These are phyloP conservation scores for Bremia lactucae DNA, from an alignment of 352 stramenopile species.

Conservation along the genomic window DNA sequence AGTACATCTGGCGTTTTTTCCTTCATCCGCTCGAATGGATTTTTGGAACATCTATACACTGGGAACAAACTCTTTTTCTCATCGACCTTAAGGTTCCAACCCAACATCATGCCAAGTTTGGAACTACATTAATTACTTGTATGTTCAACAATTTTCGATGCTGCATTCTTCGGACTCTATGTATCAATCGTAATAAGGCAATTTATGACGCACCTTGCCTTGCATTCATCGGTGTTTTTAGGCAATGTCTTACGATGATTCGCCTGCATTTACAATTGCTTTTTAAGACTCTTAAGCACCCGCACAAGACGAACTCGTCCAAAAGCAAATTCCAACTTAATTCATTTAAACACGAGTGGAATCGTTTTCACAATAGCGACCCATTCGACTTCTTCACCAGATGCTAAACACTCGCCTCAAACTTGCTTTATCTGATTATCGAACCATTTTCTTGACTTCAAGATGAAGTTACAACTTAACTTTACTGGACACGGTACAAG, in stretches of 20 bases:
- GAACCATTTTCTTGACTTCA: no score
- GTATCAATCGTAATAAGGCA: slow-evolving; percentile 5
- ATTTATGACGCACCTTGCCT: neutral
- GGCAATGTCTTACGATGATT: neutral
- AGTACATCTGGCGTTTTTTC: neutral
- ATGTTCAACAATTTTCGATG: slow-evolving; percentile 4
- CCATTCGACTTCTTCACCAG: neutral
- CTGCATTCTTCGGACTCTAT: slow-evolving; percentile 1
- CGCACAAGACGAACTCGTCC: neutral
- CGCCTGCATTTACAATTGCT: slow-evolving; percentile 2
- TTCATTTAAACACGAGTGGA: neutral
- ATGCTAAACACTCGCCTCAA: neutral
- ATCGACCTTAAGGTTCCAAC: neutral
- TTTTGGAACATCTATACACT: neutral
- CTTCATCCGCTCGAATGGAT: neutral
- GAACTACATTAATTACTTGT: neutral
- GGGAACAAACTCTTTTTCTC: neutral
- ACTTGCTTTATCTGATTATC: neutral
- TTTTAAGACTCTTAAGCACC: slow-evolving; percentile 1
- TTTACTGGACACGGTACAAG: no score
- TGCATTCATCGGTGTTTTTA: neutral
- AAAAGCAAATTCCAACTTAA: neutral
- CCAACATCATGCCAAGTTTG: neutral
- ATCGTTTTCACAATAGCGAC: neutral
- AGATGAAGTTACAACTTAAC: no score